Percentiles rank a stretch among this genome's conserved stretches.
phyloP scores from a whole-genome alignment of 768 basidiomycete species.

The Tremella fuciformis region DNA sequence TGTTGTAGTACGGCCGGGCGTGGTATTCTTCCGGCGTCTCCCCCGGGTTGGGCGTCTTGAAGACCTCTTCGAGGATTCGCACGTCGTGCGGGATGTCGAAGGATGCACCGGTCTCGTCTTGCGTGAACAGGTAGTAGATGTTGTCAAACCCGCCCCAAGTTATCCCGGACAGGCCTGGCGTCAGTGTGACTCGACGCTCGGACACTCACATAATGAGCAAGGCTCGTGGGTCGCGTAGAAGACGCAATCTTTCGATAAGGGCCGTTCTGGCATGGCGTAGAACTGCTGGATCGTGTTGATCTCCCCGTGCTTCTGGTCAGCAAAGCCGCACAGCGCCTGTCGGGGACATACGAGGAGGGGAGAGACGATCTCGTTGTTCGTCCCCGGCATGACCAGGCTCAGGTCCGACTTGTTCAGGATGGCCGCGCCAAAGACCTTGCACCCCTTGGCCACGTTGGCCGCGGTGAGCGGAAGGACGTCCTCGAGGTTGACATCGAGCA shows the following conservation, averaged over 20 bases:
- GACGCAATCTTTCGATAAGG: constrained; percentile 31
- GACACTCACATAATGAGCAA: constrained; percentile 36
- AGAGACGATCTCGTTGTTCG: constrained; percentile 30
- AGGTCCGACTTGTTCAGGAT: constrained; percentile 29
- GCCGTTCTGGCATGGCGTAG: constrained; percentile 25
- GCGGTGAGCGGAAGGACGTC: constrained; percentile 37
- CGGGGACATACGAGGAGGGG: constrained; percentile 38
- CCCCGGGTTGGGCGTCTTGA: constrained; percentile 16
- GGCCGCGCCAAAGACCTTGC: constrained; percentile 44
- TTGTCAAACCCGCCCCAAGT: constrained; percentile 42
- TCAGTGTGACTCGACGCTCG: neutral
- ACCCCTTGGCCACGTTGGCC: constrained; percentile 22
- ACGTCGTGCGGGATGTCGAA: constrained; percentile 44
- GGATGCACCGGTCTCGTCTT: constrained; percentile 42
- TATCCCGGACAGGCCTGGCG: constrained; percentile 36
- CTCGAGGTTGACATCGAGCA: constrained; percentile 2
- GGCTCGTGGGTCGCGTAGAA: constrained; percentile 48
- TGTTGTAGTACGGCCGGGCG: constrained; percentile 37
- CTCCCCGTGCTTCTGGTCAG: constrained; percentile 34
- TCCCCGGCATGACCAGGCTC: constrained; percentile 28
- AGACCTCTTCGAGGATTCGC: constrained; percentile 34
- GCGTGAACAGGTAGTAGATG: constrained; percentile 37
- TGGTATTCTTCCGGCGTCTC: constrained; percentile 20
- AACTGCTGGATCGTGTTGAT: constrained; percentile 39
- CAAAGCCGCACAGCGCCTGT: too few relatives aligned